A percentile compares a stretch with the other conserved stretches of the same genome.
These are phyloP conservation scores for Rhodosporidiobolus odoratus DNA, from an alignment of 768 basidiomycete species.

Conservation along the genomic window DNA sequence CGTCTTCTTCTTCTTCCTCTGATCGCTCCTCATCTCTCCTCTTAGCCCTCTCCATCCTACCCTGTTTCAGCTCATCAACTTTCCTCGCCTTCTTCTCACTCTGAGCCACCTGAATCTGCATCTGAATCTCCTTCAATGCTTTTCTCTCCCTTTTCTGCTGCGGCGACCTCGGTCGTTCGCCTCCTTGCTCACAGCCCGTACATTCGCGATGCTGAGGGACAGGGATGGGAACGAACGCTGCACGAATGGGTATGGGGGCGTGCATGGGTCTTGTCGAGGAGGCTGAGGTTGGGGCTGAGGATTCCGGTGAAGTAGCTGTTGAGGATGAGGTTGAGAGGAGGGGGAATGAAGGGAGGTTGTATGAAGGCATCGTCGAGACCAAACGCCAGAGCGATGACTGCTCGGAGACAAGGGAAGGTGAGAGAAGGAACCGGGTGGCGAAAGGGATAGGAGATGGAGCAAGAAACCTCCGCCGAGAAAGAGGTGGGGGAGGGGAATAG, in stretches of 20 bases:
- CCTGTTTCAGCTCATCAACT: too few relatives aligned
- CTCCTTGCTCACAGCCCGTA: neutral
- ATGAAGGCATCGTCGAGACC: neutral
- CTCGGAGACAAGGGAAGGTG: neutral
- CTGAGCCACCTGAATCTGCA: neutral
- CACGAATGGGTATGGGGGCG: neutral
- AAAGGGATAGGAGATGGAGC: neutral
- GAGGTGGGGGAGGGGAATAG: neutral
- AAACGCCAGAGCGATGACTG: neutral
- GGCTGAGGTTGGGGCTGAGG: neutral
- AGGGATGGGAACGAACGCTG: neutral
- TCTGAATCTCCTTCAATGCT: neutral
- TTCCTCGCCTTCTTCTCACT: neutral
- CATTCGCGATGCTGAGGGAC: too few relatives aligned
- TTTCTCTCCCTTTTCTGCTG: neutral
- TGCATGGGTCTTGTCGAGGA: neutral
- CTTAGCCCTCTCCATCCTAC: too few relatives aligned
- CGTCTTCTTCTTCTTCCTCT: neutral
- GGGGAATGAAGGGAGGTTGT: constrained; percentile 2
- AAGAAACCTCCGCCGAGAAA: neutral
- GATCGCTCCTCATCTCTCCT: neutral
- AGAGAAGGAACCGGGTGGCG: neutral
- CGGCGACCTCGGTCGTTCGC: neutral
- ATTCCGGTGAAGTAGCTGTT: neutral
- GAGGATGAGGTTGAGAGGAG: neutral